Percentiles rank a stretch among this genome's conserved stretches.
Conservation (phyloP, 192 early-diverging fungal species). For the Podila epigama region DNA sequence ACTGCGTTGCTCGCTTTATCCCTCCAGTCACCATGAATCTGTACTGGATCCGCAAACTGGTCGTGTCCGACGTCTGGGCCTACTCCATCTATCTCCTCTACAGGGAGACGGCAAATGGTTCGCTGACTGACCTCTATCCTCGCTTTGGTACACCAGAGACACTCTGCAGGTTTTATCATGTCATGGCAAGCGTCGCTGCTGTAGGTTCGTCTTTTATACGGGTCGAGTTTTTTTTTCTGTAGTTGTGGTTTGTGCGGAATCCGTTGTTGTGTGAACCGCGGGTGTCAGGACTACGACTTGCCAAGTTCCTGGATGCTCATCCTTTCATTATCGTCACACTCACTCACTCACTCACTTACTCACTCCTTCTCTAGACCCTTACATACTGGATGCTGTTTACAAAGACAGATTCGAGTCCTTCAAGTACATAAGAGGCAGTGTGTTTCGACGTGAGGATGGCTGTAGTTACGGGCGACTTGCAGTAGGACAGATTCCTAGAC, state of each 20-base stretch:
- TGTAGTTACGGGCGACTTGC: neutral
- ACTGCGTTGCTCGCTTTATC: neutral
- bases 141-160: neutral
- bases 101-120: neutral
- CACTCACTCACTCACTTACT: no score
- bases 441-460: neutral
- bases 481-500: neutral
- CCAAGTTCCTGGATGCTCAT: no score
- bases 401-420: constrained; percentile 3
- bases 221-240: no score
- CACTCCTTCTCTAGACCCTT: neutral
- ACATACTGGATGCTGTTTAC: neutral
- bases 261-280: neutral
- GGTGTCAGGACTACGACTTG: neutral
- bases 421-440: neutral
- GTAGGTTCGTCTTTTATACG: neutral
- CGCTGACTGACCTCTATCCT: neutral
- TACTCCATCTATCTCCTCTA: neutral
- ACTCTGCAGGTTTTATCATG: neutral
- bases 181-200: neutral
- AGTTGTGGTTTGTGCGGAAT: neutral
- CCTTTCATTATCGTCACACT: no score
- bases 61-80: neutral
- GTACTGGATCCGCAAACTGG: neutral
- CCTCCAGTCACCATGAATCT: neutral